A percentile compares a stretch with the other conserved stretches of the same genome.
phyloP scores from a whole-genome alignment of 1,284 basidiomycete species.

The Hypsizygus ulmarius region DNA sequence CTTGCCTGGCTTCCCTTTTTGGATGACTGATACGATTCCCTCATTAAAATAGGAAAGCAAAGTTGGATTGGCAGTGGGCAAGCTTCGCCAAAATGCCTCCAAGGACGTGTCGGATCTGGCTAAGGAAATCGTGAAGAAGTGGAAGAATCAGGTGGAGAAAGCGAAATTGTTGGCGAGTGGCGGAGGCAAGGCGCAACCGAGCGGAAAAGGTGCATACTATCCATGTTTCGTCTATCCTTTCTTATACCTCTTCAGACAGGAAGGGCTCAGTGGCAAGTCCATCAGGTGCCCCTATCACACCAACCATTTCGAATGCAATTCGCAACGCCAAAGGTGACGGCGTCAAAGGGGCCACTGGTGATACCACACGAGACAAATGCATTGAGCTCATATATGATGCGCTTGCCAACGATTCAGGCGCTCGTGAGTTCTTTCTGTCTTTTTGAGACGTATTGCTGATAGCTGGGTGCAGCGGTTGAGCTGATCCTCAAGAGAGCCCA shows the following conservation, averaged over 20 bases:
- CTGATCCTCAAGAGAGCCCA: conserved; percentile 57
- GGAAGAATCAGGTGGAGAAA: conserved; percentile 84
- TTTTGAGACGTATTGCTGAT: conserved; percentile 3
- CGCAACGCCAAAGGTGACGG: conserved; percentile 73
- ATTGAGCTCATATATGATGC: conserved; percentile 91
- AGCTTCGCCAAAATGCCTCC: conserved; percentile 74
- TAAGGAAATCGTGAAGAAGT: conserved; percentile 91
- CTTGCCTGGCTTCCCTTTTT: conserved; percentile 18
- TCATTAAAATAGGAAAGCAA: conserved; percentile 70
- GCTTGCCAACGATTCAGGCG: conserved; percentile 79
- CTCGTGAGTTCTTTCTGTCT: conserved; percentile 59
- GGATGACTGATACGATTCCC: conserved; percentile 15
- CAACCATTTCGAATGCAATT: conserved; percentile 35
- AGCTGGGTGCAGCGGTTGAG: conserved; percentile 50
- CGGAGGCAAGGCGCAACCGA: conserved; percentile 22
- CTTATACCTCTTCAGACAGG: conserved; percentile 21
- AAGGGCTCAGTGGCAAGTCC: conserved; percentile 33
- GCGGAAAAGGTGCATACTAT: conserved; percentile 34
- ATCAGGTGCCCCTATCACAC: conserved; percentile 45
- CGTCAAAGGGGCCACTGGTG: conserved; percentile 58
- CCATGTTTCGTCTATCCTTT: background rate
- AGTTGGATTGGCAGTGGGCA: conserved; percentile 90
- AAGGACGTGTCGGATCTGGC: conserved; percentile 80
- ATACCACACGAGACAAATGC: conserved; percentile 85
- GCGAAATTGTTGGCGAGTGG: conserved; percentile 48